Evolutionary conservation across 2,329 filamentous ascomycete species (phyloP).

Genomic region (Tolypocladium tropicale): DNA sequence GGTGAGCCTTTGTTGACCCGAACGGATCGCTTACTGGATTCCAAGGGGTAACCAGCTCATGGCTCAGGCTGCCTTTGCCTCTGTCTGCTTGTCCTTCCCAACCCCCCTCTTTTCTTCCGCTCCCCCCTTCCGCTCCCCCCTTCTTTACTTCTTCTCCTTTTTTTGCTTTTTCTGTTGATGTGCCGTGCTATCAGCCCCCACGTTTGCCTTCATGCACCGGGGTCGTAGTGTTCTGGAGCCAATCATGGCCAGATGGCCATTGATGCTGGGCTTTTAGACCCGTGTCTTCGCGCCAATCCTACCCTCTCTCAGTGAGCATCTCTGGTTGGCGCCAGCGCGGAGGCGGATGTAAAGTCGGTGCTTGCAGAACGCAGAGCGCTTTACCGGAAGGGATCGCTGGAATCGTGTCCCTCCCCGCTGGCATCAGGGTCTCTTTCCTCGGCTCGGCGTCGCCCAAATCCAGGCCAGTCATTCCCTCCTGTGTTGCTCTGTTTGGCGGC

Average conservation of each 20-base stretch:
- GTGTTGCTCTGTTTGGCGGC: neutral
- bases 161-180: no score
- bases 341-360: neutral
- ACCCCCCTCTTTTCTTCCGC: no score
- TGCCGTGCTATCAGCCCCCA: no score
- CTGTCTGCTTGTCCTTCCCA: no score
- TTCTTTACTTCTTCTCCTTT: no score
- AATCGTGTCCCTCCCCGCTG: neutral
- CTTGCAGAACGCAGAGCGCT: neutral
- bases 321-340: neutral
- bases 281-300: neutral
- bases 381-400: no score
- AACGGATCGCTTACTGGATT: constrained; percentile 14
- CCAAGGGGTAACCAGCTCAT: no score
- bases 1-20: constrained; percentile 10
- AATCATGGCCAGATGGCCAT: no score
- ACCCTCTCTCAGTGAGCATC: neutral
- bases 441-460: constrained; percentile 11
- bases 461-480: constrained; percentile 5
- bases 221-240: no score
- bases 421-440: constrained; percentile 6
- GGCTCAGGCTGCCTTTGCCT: no score
- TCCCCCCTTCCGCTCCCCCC: no score
- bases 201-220: no score
- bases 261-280: constrained; percentile 5